Base-by-base conservation (phyloP, 2,329 filamentous ascomycete species). In the Clarireedia homoeocarpa region DNA sequence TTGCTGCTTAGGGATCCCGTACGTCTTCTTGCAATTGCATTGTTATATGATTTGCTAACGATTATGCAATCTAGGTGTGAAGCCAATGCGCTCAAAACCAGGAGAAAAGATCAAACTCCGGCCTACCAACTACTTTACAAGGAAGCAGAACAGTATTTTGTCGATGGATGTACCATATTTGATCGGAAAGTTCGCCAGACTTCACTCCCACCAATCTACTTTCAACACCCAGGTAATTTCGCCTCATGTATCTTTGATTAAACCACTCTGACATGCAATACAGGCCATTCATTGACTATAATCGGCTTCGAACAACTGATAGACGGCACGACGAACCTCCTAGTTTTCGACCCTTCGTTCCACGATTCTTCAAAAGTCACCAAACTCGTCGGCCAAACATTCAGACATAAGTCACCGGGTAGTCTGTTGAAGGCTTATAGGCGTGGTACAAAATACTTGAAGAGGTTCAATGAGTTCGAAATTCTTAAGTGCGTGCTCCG, bases 311-410 rank as follows among this genome's bases (percentile, higher is more conserved):
- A 96, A 71, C 82, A 80, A 61, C 80, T 78, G 27, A 75, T 72
- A 36, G 78, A 86, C 58, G 87, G 88, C 26, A 74, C 75, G 17
- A 74, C 77, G 51, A 87, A 88, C 62, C 74, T 97, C 17, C 75
- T 97, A 0, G 88, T 96, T 12, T 95, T 96, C 68, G 91, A 97
- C 68, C 91, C 92, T 1, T 87, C 88, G 73, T 90, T 89, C 69
- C 83, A 80, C 54, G 86, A 91, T 47, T 81, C 85, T 0, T 75
- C 77, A 2, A 77, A 77, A 17, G 79, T 95, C 65, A 77, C 75
- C 59, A 80, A 79, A 53, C 71, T 89, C 27, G 74, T 80, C 46
- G 81, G 74, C 27, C 75, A 68, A 62, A 72, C 69, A 14, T 71
- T 81, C 66, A 66, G 71, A 50, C 69, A 73, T 46, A 72, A 73